Evolutionary conservation across 805 yeast species (phyloP), one percentile per base, ranked within the genome.

Genomic region (Lipomyces oligophaga): DNA sequence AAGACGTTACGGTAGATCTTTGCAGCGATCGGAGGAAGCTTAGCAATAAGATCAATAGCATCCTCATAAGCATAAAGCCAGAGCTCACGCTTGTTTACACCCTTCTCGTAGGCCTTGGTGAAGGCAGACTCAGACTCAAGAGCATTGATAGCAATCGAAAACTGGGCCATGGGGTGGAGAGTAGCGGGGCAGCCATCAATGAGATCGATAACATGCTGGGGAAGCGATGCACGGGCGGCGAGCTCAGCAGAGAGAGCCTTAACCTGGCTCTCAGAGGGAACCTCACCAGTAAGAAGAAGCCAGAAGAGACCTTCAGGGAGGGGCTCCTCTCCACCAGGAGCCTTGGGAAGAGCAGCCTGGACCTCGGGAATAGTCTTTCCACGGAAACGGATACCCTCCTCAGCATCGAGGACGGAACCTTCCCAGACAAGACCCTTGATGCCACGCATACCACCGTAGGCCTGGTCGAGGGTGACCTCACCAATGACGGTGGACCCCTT

Each of bases 371-470:
- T 85, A 56, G 93, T 83, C 66, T 75, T 74, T 60, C 90, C 90
- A 69, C 90, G 81, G 76, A 84, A 84, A 66, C 88, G 78, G 64
- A 84, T 85, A 68, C 94, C 94, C 68, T 84, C 93, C 57, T 78
- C 78, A 49, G 94, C 83, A 65, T 84, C 94, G 61, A 84, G 71
- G 26, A 83, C 90, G 40, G 90, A 83, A 57, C 90, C 90, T 74
- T 84, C 94, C 93, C 93, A 84, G 43, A 84, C 88, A 54, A 85
- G 73, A 60, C 86, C 85, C 69, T 81, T 80, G 67, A 84, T 81
- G 64, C 94, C 94, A 68, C 94, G 78, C 89, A 81, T 81, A 73
- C 94, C 94, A 72, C 94, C 94, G 70, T 83, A 85, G 33, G 88
- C 89, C 71, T 83, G 90, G 67, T 80, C 86, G 53, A 84, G 72